These are phyloP conservation scores for Fusarium coffeatum DNA, from an alignment of 2,329 filamentous ascomycete genomes.

Conservation along the genomic window DNA sequence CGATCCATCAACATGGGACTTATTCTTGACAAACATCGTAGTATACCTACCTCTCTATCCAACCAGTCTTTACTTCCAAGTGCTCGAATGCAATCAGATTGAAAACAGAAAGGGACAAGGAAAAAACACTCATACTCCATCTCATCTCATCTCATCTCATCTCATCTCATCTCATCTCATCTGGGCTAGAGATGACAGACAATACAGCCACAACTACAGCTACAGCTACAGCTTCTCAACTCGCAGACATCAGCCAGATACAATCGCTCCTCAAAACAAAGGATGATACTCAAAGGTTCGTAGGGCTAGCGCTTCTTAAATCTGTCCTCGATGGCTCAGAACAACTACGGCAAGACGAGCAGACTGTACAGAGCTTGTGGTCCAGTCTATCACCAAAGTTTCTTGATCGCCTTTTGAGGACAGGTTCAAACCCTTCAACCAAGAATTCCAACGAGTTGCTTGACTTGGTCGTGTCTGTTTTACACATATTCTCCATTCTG, in stretches of 20 bases:
- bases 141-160: background rate
- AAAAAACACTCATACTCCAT: background rate
- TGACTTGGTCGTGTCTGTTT: conserved; percentile 70
- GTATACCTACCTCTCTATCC: background rate
- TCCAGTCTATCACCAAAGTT: conserved; percentile 70
- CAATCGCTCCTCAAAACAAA: conserved; percentile 67
- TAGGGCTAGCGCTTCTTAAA: conserved; percentile 73
- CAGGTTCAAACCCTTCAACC: conserved; percentile 57
- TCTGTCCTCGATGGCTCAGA: conserved; percentile 72
- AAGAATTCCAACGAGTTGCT: conserved; percentile 69
- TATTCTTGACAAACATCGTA: conserved; percentile 1
- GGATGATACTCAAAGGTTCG: conserved; percentile 76
- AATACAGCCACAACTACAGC: conserved; percentile 6
- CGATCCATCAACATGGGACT: background rate
- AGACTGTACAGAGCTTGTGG: conserved; percentile 65
- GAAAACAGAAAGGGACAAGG: background rate
- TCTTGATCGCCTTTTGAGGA: conserved; percentile 70
- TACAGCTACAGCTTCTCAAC: conserved; percentile 15
- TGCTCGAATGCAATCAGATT: background rate
- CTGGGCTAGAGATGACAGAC: conserved; percentile 3
- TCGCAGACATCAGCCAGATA: conserved; percentile 58
- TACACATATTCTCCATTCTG: conserved; percentile 71
- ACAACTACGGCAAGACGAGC: conserved; percentile 61
- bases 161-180: no score
- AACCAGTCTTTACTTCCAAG: background rate